These are phyloP conservation scores for Fusarium piperis DNA, from an alignment of 2,329 filamentous ascomycete genomes.

Conservation along the genomic window DNA sequence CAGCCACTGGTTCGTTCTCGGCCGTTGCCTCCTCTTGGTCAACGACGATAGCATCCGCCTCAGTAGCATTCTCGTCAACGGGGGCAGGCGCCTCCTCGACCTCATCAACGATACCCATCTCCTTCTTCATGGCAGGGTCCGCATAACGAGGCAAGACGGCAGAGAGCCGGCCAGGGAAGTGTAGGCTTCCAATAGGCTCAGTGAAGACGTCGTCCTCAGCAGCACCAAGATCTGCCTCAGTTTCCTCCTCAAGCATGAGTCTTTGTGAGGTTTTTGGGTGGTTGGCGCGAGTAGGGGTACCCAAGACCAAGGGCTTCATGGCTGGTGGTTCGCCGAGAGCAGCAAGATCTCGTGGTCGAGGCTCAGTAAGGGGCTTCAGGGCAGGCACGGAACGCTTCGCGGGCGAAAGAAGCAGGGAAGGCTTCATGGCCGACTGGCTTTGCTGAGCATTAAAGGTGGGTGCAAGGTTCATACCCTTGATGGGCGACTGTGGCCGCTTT, in stretches of 20 bases:
- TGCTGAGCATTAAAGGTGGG: slow-evolving; percentile 42
- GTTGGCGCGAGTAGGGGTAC: slow-evolving; percentile 42
- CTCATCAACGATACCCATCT: slow-evolving; percentile 46
- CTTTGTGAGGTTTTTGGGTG: slow-evolving; percentile 47
- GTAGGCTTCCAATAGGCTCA: slow-evolving; percentile 48
- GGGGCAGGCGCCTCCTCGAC: slow-evolving; percentile 16
- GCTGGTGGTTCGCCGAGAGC: slow-evolving; percentile 44
- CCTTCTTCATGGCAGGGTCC: slow-evolving; percentile 51
- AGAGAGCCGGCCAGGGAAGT: slow-evolving; percentile 58
- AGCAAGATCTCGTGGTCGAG: slow-evolving; percentile 30
- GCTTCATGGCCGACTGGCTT: slow-evolving; percentile 53
- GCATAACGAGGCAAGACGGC: slow-evolving; percentile 56
- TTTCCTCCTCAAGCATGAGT: slow-evolving; percentile 49
- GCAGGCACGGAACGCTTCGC: slow-evolving; percentile 56
- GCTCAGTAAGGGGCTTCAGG: slow-evolving; percentile 47
- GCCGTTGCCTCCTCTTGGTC: not conserved
- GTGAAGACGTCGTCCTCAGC: slow-evolving; percentile 46
- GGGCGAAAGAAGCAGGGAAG: slow-evolving; percentile 61
- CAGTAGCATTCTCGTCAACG: not conserved
- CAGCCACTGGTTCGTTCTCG: slow-evolving; percentile 7
- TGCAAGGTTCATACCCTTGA: slow-evolving; percentile 50
- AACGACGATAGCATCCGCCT: not conserved
- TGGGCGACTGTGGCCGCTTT: slow-evolving; percentile 59
- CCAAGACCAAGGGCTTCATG: slow-evolving; percentile 50
- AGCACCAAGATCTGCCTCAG: slow-evolving; percentile 34